These are phyloP conservation scores for Plasmodium vinckei DNA, from an alignment of 169 alveolate genomes.

Conservation along the genomic window DNA sequence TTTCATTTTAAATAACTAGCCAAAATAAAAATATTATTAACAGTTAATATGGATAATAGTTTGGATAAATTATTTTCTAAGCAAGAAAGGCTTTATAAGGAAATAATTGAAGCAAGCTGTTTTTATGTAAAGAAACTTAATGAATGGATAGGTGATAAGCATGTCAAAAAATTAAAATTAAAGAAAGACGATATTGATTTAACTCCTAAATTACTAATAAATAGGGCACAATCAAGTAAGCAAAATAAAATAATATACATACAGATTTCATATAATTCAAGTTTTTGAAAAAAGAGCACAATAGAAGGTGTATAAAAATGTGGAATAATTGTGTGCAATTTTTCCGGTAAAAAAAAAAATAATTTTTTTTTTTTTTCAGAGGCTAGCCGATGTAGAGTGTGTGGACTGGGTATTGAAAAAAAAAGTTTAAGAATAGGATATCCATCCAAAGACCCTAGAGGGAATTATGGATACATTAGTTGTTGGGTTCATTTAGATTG, in stretches of 20 bases:
- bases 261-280: neutral
- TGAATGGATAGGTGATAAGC: conserved; percentile 61
- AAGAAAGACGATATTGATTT: conserved; percentile 30
- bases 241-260: neutral
- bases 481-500: conserved; percentile 79
- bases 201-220: conserved; percentile 68
- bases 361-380: conserved; percentile 31
- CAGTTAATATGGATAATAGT: conserved; percentile 25
- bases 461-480: conserved; percentile 77
- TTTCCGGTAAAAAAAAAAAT: neutral
- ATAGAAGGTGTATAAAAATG: neutral
- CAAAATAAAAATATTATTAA: neutral
- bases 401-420: conserved; percentile 72
- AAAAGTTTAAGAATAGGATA: conserved; percentile 70
- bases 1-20: too few species aligned
- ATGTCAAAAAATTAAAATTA: conserved; percentile 24
- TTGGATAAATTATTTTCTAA: conserved; percentile 53
- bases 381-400: conserved; percentile 69
- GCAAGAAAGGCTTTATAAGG: conserved; percentile 56
- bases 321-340: neutral
- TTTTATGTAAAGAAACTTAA: conserved; percentile 35
- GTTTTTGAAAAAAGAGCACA: neutral
- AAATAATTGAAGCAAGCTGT: conserved; percentile 58
- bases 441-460: conserved; percentile 79
- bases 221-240: conserved; percentile 45